phyloP scores from a whole-genome alignment of 768 basidiomycete species.

The Hygrophorus russula region DNA sequence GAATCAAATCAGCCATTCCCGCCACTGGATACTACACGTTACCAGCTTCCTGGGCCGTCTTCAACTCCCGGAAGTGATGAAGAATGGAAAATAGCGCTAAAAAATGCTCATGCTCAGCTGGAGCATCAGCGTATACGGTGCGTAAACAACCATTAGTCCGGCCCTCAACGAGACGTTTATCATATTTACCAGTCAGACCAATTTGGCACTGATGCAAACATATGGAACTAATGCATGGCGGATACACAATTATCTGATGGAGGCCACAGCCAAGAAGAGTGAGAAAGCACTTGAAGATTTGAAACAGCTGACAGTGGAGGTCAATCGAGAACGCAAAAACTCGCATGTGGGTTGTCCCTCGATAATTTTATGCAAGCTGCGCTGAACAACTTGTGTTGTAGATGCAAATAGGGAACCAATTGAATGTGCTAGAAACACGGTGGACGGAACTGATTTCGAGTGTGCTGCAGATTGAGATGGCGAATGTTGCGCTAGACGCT shows the following conservation, averaged over 20 bases:
- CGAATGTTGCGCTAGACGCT: constrained; percentile 77
- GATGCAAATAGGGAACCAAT: constrained; percentile 69
- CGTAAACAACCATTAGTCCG: constrained; percentile 10
- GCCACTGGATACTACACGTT: constrained; percentile 59
- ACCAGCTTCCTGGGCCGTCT: constrained; percentile 62
- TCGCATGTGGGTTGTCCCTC: constrained; percentile 40
- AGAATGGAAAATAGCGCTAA: constrained; percentile 64
- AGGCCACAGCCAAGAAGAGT: constrained; percentile 59
- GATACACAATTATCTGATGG: constrained; percentile 81
- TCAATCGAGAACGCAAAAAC: constrained; percentile 87
- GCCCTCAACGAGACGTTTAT: constrained; percentile 9
- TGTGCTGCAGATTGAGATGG: constrained; percentile 92
- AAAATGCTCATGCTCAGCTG: constrained; percentile 72
- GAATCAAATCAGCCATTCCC: constrained; percentile 54
- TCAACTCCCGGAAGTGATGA: constrained; percentile 54
- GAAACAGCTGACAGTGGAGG: constrained; percentile 66
- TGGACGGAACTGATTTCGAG: constrained; percentile 92
- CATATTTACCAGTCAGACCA: constrained; percentile 50
- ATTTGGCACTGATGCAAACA: constrained; percentile 69
- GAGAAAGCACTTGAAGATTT: constrained; percentile 70
- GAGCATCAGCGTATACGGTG: constrained; percentile 80
- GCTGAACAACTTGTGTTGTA: constrained; percentile 18
- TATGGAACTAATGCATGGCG: constrained; percentile 90
- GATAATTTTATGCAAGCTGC: background rate
- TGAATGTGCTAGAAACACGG: constrained; percentile 71